Conservation (phyloP, 2,329 filamentous ascomycete species). For the Aspergillus arachidicola region DNA sequence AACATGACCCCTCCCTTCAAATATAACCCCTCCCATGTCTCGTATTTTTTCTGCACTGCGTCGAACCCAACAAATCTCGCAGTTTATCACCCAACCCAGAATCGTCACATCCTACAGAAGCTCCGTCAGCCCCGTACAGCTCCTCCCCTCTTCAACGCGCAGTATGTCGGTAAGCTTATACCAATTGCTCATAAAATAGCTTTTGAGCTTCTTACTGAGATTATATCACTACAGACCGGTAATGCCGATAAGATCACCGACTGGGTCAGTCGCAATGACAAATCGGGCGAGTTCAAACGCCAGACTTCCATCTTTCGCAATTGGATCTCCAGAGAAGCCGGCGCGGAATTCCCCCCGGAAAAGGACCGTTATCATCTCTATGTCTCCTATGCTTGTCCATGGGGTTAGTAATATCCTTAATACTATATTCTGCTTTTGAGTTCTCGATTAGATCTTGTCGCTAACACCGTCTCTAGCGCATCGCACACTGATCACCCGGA, state of each 20-base stretch:
- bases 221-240: conserved; percentile 22
- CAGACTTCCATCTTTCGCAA: conserved; percentile 80
- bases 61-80: conserved; percentile 24
- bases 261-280: conserved; percentile 78
- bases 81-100: conserved; percentile 21
- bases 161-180: conserved; percentile 37
- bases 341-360: conserved; percentile 78
- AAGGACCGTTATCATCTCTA: conserved; percentile 93
- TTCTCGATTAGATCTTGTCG: conserved; percentile 13
- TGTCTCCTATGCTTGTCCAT: conserved; percentile 91
- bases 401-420: conserved; percentile 54
- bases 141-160: conserved; percentile 19
- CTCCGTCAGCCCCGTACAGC: conserved; percentile 25
- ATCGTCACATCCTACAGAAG: conserved; percentile 16
- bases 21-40: conserved; percentile 8
- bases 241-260: conserved; percentile 67
- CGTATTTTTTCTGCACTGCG: conserved; percentile 31
- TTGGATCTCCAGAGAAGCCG: conserved; percentile 72
- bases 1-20: conserved; percentile 18
- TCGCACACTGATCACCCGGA: conserved; percentile 81
- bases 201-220: neutral
- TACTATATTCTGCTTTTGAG: too few relatives aligned
- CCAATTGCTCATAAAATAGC: neutral
- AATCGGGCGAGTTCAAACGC: conserved; percentile 89
- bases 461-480: conserved; percentile 60